These are phyloP conservation scores for Paraphoma sp. DNA, from an alignment of 2,329 filamentous ascomycete genomes.

Conservation along the genomic window DNA sequence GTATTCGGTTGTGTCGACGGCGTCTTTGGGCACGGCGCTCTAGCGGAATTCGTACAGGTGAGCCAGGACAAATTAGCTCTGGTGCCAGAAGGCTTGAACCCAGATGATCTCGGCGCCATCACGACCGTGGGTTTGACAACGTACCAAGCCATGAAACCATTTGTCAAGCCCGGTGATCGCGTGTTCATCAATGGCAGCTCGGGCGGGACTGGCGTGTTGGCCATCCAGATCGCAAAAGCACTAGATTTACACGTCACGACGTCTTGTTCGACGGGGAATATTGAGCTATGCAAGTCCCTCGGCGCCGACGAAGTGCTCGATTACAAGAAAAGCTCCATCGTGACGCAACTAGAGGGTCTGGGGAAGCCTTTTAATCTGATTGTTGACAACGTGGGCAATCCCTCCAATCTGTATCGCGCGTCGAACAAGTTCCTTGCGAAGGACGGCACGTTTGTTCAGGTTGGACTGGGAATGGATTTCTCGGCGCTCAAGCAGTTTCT, in stretches of 20 bases:
- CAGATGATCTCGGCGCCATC: slow-evolving; percentile 36
- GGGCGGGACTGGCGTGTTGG: slow-evolving; percentile 64
- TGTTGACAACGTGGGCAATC: slow-evolving; percentile 61
- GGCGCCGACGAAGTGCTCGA: slow-evolving; percentile 69
- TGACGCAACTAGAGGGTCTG: slow-evolving; percentile 53
- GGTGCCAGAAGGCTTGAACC: slow-evolving; percentile 18
- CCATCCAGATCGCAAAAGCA: slow-evolving; percentile 62
- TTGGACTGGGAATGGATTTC: slow-evolving; percentile 18
- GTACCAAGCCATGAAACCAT: slow-evolving; percentile 37
- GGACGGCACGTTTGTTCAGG: slow-evolving; percentile 15
- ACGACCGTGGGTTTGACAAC: slow-evolving; percentile 42
- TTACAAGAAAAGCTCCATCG: slow-evolving; percentile 58
- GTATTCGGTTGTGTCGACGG: slow-evolving; percentile 12
- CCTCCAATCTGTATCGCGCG: slow-evolving; percentile 11
- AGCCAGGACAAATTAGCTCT: background rate
- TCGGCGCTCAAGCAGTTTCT: slow-evolving; percentile 38
- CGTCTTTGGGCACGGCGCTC: slow-evolving; percentile 23
- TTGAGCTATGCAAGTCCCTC: slow-evolving; percentile 59
- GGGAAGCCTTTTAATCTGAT: slow-evolving; percentile 58
- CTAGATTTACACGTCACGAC: background rate
- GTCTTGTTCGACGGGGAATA: slow-evolving; percentile 57
- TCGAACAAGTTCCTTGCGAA: slow-evolving; percentile 8
- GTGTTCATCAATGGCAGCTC: slow-evolving; percentile 69
- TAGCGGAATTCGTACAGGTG: slow-evolving; percentile 36
- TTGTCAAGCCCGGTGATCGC: slow-evolving; percentile 47